Evolutionary conservation across 164 flowering plant species (phyloP).

Genomic region (Piper betle): DNA sequence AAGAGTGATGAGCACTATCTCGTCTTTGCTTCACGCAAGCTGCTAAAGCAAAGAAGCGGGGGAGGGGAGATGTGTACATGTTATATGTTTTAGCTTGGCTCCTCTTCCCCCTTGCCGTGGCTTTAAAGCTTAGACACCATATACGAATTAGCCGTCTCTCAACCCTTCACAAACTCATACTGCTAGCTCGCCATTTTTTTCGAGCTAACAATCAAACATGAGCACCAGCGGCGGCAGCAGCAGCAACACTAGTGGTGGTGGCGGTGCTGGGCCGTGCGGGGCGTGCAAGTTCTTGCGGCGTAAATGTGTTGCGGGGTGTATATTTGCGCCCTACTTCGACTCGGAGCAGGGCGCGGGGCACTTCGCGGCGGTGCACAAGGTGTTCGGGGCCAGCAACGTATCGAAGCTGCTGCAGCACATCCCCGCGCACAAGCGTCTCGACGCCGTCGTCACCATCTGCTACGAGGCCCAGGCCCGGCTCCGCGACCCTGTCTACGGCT

Average conservation of each 20-base stretch:
- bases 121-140: not conserved
- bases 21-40: slow-evolving; percentile 99
- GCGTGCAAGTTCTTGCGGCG: slow-evolving; percentile 92
- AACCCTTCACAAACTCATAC: too few species aligned
- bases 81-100: not conserved
- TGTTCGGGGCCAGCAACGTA: slow-evolving; percentile 92
- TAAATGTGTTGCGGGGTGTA: slow-evolving; percentile 78
- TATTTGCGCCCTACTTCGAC: slow-evolving; percentile 89
- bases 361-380: slow-evolving; percentile 94
- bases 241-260: slow-evolving; percentile 19
- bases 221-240: slow-evolving; percentile 25
- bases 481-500: slow-evolving; percentile 86
- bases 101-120: not conserved
- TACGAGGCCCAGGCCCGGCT: slow-evolving; percentile 91
- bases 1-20: slow-evolving; percentile 24
- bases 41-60: slow-evolving; percentile 18
- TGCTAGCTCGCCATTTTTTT: slow-evolving; percentile 2
- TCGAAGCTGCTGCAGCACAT: slow-evolving; percentile 75
- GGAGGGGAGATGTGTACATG: not conserved
- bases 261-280: slow-evolving; percentile 78
- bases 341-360: slow-evolving; percentile 92
- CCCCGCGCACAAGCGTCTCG: slow-evolving; percentile 62
- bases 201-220: slow-evolving; percentile 23
- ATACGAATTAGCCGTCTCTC: too few species aligned
- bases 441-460: slow-evolving; percentile 81